Base-by-base conservation (phyloP, 805 yeast species). In the Zygosaccharomyces gambellarensis region DNA sequence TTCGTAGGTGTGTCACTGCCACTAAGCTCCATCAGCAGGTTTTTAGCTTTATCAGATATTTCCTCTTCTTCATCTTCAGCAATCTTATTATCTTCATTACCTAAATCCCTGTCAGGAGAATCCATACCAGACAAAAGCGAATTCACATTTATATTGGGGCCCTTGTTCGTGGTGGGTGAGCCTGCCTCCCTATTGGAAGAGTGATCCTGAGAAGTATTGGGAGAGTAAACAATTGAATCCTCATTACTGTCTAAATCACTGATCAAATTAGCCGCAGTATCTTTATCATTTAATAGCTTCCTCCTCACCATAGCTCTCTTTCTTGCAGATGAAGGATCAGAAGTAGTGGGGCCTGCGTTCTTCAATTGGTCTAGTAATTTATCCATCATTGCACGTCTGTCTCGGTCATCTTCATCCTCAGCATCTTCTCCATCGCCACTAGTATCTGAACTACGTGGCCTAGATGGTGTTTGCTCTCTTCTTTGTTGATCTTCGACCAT, bases 351-450 rank as follows among this genome's bases (percentile, higher is more conserved):
- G 1, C 92, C 95, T 0, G 94, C 87, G 14, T 90, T 90, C 62
- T 90, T 85, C 61, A 94, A 77, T 61, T 86, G 88, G 64, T 90
- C 95, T 50, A 94, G 75, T 43, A 94, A 73, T 31, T 85, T 80
- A 65, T 94, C 99, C 86, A 94, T 89, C 38, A 89, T 82, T 10
- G 73, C 79, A 43, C 69, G 61, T 36, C 67, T 59, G 39, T 65
- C 71, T 11, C 54, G 62, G 10, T 49, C 47, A 22, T 52, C 53
- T 9, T 50, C 63, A 28, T 47, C 55, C 12, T 38, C 55, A 4
- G 38, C 52, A 2, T 39, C 52, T 9, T 45, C 52, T 9, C 43
- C 54, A 3, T 39, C 52, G 10, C 45, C 53, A 12, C 32, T 31
- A 9, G 23, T 28, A n/a, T 39, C 28, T 23, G 38, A 47, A 14